These are phyloP conservation scores for Auriscalpium orientale DNA, from an alignment of 768 basidiomycete species.

Conservation along the genomic window DNA sequence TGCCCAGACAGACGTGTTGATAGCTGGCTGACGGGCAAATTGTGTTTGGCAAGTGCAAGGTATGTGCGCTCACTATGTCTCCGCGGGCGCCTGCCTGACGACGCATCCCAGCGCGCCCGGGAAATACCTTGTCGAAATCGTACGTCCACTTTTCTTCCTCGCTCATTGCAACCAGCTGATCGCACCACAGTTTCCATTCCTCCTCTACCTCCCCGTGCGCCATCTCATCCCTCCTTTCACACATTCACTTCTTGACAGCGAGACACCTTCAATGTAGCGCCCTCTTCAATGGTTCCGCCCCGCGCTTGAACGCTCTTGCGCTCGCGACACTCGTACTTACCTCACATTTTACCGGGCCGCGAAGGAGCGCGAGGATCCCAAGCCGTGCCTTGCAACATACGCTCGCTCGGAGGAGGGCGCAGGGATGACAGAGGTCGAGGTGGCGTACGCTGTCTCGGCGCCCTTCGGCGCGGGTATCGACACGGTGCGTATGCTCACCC, in stretches of 20 bases:
- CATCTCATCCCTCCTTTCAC: neutral
- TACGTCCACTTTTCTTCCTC: neutral
- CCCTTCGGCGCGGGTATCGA: constrained; percentile 9
- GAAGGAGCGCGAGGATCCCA: neutral
- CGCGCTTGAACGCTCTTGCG: neutral
- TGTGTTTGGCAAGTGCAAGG: neutral
- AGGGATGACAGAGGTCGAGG: neutral
- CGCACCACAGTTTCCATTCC: neutral
- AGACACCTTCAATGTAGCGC: neutral
- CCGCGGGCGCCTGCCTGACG: neutral
- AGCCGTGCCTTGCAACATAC: constrained; percentile 5
- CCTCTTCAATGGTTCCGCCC: constrained; percentile 11
- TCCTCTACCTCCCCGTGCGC: constrained; percentile 9
- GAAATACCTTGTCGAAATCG: neutral
- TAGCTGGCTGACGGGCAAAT: too few relatives aligned
- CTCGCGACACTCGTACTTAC: neutral
- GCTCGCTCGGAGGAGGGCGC: neutral
- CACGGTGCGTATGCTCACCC: neutral
- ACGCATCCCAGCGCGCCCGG: neutral
- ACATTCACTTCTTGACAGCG: neutral
- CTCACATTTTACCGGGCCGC: neutral
- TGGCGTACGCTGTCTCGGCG: constrained; percentile 5
- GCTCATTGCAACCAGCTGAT: neutral
- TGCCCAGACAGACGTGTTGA: too few relatives aligned
- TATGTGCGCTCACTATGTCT: neutral